Conservation (phyloP, 1,284 basidiomycete genomes). For the Amylostereum areolatum region DNA sequence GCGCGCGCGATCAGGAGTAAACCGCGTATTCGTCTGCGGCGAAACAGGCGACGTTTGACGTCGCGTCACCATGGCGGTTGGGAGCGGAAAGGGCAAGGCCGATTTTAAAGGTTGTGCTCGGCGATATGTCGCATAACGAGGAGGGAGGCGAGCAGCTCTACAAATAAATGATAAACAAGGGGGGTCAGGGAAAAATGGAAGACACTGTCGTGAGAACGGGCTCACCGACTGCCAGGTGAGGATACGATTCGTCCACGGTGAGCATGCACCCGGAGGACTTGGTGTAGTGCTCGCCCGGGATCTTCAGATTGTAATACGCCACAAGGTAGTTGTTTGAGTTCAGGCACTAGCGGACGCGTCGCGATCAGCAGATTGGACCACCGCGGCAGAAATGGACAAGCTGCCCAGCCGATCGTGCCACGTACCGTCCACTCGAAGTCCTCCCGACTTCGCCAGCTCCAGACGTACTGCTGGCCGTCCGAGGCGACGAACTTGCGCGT, state of each 20-base stretch:
- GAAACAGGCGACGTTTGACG: no score
- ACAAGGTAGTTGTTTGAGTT: constrained; percentile 44
- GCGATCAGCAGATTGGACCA: background rate
- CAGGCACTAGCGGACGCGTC: constrained; percentile 38
- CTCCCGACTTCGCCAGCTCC: constrained; percentile 40
- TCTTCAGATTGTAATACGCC: constrained; percentile 53
- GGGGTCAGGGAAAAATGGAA: background rate
- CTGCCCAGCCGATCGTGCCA: background rate
- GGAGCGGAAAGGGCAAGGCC: no score
- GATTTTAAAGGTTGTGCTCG: constrained; percentile 37
- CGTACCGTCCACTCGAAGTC: constrained; percentile 60
- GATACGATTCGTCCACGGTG: constrained; percentile 55
- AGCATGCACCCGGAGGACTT: constrained; percentile 54
- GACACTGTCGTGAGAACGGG: constrained; percentile 8
- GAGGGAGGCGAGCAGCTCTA: constrained; percentile 55
- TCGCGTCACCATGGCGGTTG: no score
- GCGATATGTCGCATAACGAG: constrained; percentile 63
- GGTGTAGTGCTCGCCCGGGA: constrained; percentile 44
- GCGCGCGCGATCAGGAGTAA: no score
- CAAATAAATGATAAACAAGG: constrained; percentile 5
- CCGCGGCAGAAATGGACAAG: background rate
- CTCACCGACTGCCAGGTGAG: constrained; percentile 48
- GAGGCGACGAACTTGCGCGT: constrained; percentile 48
- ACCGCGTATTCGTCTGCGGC: no score
- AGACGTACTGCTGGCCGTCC: constrained; percentile 53